A percentile compares a stretch with the other conserved stretches of the same genome.
phyloP scores from a whole-genome alignment of 2,329 filamentous ascomycete genomes.

The Pestalotiopsis fici region DNA sequence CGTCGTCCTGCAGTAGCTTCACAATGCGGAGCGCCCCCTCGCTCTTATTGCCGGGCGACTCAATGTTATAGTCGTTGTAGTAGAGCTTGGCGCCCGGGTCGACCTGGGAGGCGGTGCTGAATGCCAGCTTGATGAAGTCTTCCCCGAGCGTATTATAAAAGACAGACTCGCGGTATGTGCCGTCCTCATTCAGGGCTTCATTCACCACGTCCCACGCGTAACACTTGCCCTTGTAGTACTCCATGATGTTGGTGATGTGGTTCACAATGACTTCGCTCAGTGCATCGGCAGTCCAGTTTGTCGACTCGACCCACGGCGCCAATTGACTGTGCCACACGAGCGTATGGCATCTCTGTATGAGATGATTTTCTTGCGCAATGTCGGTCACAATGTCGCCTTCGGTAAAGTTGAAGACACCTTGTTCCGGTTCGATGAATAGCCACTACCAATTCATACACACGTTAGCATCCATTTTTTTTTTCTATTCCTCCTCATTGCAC shows the following conservation, averaged over 20 bases:
- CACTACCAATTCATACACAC: constrained; percentile 34
- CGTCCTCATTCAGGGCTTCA: constrained; percentile 58
- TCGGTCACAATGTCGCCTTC: constrained; percentile 52
- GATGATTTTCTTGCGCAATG: constrained; percentile 40
- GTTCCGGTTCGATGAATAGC: constrained; percentile 60
- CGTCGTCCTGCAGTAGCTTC: constrained; percentile 32
- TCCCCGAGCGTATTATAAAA: constrained; percentile 53
- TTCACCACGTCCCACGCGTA: constrained; percentile 61
- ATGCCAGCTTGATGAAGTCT: constrained; percentile 54
- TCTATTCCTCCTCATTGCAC: neutral
- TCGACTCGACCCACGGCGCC: constrained; percentile 48
- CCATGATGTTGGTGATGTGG: constrained; percentile 50
- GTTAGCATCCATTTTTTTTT: constrained; percentile 2
- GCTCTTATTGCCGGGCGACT: constrained; percentile 38
- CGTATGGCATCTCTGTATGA: constrained; percentile 61
- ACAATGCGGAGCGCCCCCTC: constrained; percentile 35
- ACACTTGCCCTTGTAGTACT: constrained; percentile 49
- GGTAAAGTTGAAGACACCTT: constrained; percentile 61
- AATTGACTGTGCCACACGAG: constrained; percentile 47
- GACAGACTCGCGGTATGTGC: constrained; percentile 45
- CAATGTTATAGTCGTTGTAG: constrained; percentile 63
- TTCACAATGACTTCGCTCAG: constrained; percentile 51
- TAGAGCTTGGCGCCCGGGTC: constrained; percentile 55
- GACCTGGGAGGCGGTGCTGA: constrained; percentile 47
- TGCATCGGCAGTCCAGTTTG: constrained; percentile 52